Evolutionary conservation across 495 filamentous ascomycete genomes (phyloP), one percentile per base, ranked within the genome.

Genomic region (Xylaria sp.): DNA sequence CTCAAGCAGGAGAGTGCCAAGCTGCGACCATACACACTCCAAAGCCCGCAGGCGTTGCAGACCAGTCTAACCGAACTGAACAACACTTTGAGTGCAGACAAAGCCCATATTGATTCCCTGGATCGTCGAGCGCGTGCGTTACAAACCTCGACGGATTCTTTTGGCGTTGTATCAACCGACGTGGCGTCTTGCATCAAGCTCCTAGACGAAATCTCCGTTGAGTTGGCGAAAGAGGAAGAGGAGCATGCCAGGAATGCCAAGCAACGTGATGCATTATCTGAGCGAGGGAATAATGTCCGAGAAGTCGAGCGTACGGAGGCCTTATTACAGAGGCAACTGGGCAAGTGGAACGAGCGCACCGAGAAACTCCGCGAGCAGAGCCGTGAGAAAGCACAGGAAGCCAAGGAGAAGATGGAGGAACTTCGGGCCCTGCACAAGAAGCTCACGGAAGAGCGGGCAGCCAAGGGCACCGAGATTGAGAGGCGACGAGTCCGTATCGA

Each of bases 61-160:
- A 85, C 91, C 21, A 89, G 90, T n/a, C 81, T 99, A 48, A 88
- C 90, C 8, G 93, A 97, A 61, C 84, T 98, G 50, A 93, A 88
- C 63, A 91, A 92, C 78, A 92, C 88, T 37, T 83, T 98, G 21
- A 84, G 85, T 69, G 82, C 83, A 24, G 94, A 98, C 72, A 95
- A 95, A 72, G 84, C 88, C 12, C 90, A 92, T 43, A 96, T 97
- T 68, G 96, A 99, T 77, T 83, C 88, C 2, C 88, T 98, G 64
- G 97, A 98, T 77, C 90, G 92, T 67, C 88, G 94, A 43, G 89
- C 91, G 14, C 87, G 97, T 50, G 96, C 94, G 5, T 84, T 99
- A n/a, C 94, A 98, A 76, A 97, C 94, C 3, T 94, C 92, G 24
- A 90, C 90, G 7, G 95, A 98, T 80, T 93, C 93, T 1, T 98